Evolutionary conservation across 2,329 filamentous ascomycete genomes (phyloP), one percentile per base, ranked within the genome.

Genomic region (Alternaria dauci): DNA sequence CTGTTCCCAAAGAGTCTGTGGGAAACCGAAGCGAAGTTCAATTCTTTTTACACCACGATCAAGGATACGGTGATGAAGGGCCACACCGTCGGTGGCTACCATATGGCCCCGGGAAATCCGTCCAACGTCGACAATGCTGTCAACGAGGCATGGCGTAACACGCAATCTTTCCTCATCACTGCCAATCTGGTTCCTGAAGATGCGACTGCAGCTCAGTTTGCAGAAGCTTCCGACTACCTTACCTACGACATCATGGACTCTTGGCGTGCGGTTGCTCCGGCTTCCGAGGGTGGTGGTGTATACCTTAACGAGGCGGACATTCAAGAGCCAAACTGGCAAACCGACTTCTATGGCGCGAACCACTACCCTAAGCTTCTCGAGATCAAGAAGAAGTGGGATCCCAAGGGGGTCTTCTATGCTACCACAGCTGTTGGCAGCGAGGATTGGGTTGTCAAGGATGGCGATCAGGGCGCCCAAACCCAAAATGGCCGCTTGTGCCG

Each of bases 261-360:
- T 5, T 71, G 66, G 65, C 52, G 67, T 1, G 56, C 60, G 1
- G 62, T 73, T 9, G 62, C 70, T n/a, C 72, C 72, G 0, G 59
- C 48, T 8, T 66, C 55, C 2, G 62, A 59, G 5, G 67, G 67
- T 25, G 71, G 71, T 9, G 73, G 71, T 0, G 59, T 65, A 9
- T 75, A 76, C 43, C 44, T 71, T 39, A 75, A 75, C 34, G 74
- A 76, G 58, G 73, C 71, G 0, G 67, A 71, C 43, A 53, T 72
- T 4, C 56, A 64, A 11, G 69, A 76, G 44, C 71, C 69, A 1
- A 55, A 68, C 26, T 76, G 70, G 67, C 69, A 75, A 32, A 48
- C 61, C 12, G 67, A 64, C 28, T 76, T 75, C 46, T 77, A 68
- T 53, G 75, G 75, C 11, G 50, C 51, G 2, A 52, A 47, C n/a